These are phyloP conservation scores for Citrus glauca DNA, from an alignment of 345 rosid species.

Conservation along the genomic window DNA sequence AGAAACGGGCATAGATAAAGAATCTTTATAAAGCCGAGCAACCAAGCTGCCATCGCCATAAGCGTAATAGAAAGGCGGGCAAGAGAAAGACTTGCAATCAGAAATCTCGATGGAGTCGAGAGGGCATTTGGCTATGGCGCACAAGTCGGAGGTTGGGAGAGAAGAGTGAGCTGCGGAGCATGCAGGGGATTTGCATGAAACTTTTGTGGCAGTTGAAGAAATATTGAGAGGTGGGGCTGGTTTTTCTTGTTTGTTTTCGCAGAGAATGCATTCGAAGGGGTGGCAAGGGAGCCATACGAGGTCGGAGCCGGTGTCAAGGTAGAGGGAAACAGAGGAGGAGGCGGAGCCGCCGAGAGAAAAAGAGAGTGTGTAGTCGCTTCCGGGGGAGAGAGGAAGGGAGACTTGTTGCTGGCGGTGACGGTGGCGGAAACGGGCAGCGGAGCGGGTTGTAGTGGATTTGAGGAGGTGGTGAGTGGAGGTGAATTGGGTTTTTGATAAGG, in stretches of 20 bases:
- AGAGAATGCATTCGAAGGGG: conserved; percentile 86
- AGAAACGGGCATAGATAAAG: conserved; percentile 47
- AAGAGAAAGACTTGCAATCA: conserved; percentile 60
- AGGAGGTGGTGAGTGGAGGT: conserved; percentile 73
- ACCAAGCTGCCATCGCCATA: conserved; percentile 91
- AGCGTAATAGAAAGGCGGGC: conserved; percentile 87
- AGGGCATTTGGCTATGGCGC: conserved; percentile 79
- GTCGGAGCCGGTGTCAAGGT: conserved; percentile 95
- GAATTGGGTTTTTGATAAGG: conserved; percentile 57
- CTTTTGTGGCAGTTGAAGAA: conserved; percentile 47
- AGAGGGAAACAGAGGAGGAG: conserved; percentile 62
- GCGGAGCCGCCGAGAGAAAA: conserved; percentile 46
- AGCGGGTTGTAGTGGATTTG: conserved; percentile 65
- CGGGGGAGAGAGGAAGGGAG: conserved; percentile 84
- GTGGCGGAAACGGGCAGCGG: conserved; percentile 64
- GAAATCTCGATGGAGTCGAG: conserved; percentile 71
- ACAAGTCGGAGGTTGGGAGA: conserved; percentile 63
- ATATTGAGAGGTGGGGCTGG: conserved; percentile 31
- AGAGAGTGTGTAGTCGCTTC: conserved; percentile 82
- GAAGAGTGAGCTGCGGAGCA: conserved; percentile 87
- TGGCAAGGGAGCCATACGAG: conserved; percentile 95
- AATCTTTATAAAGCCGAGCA: conserved; percentile 54
- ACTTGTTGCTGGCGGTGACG: conserved; percentile 47
- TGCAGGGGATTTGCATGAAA: conserved; percentile 59
- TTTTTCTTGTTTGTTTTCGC: conserved; percentile 57